phyloP scores from a whole-genome alignment of 352 stramenopile species.

The Phytophthora megakarya region DNA sequence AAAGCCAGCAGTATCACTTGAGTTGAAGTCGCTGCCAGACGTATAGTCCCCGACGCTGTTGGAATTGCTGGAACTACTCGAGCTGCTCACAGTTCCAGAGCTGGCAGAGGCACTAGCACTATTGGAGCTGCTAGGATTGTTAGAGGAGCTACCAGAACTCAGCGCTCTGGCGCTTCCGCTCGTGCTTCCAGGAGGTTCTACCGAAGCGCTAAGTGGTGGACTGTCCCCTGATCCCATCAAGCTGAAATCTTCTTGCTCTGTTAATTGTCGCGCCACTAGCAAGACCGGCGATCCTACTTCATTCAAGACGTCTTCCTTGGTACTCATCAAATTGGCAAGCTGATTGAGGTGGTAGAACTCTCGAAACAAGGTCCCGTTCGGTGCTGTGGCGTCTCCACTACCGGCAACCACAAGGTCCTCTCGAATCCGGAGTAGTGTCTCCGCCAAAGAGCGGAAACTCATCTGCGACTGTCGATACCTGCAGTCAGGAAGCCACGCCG shows the following conservation, averaged over 20 bases:
- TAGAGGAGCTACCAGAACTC: neutral
- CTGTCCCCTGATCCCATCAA: conserved; percentile 14
- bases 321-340: conserved; percentile 26
- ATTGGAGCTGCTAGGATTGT: neutral
- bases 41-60: conserved; percentile 19
- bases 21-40: conserved; percentile 25
- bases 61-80: conserved; percentile 13
- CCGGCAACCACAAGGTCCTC: conserved; percentile 20
- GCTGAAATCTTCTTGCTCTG: conserved; percentile 16
- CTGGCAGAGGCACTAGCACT: neutral
- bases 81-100: neutral
- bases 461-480: conserved; percentile 34
- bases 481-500: conserved; percentile 38
- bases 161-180: neutral
- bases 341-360: conserved; percentile 36
- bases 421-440: conserved; percentile 38
- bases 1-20: conserved; percentile 29
- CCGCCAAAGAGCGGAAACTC: conserved; percentile 38
- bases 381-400: conserved; percentile 6
- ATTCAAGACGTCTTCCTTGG: conserved; percentile 5
- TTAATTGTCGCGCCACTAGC: conserved; percentile 26
- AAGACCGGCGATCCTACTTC: conserved; percentile 12
- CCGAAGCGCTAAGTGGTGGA: conserved; percentile 2
- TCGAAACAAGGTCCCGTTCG: conserved; percentile 34
- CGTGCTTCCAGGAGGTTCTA: conserved; percentile 14